These are phyloP conservation scores for Carallia brachiata DNA, from an alignment of 345 rosid species.

Conservation along the genomic window DNA sequence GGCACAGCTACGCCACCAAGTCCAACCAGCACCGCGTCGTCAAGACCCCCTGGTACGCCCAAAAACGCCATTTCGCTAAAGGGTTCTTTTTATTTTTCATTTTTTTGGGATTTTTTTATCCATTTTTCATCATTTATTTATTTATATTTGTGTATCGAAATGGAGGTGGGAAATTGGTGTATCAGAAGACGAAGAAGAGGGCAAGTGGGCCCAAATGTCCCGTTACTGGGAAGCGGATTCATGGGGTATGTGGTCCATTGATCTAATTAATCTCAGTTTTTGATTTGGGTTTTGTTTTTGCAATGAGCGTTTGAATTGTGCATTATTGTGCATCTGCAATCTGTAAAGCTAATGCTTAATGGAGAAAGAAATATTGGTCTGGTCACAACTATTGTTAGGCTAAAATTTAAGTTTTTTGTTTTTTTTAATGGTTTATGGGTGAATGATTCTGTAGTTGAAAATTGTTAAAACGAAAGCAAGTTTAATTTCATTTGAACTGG, in stretches of 20 bases:
- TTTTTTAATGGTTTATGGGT: too few relatives aligned
- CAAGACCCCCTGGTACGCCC: slow-evolving; percentile 69
- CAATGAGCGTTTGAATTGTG: too few relatives aligned
- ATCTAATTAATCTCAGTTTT: background rate
- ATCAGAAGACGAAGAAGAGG: slow-evolving; percentile 80
- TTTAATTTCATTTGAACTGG: too few relatives aligned
- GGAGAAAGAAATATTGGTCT: too few relatives aligned
- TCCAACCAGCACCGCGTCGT: slow-evolving; percentile 65
- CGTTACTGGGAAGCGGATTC: slow-evolving; percentile 87
- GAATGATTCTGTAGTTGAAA: too few relatives aligned
- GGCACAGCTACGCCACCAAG: slow-evolving; percentile 94
- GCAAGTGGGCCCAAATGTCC: slow-evolving; percentile 91
- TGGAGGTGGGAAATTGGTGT: slow-evolving; percentile 85
- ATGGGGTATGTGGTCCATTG: slow-evolving; percentile 53
- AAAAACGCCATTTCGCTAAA: background rate
- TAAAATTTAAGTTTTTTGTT: too few relatives aligned
- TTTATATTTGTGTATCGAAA: background rate
- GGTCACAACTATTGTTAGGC: too few relatives aligned
- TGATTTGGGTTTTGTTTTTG: background rate
- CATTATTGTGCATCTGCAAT: too few relatives aligned
- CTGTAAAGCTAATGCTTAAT: too few relatives aligned
- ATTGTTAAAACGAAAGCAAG: too few relatives aligned
- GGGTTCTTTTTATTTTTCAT: background rate
- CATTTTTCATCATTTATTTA: background rate
- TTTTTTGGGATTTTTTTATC: background rate